These are phyloP conservation scores for Nothophytophthora sp. DNA, from an alignment of 352 stramenopile genomes.

Conservation along the genomic window DNA sequence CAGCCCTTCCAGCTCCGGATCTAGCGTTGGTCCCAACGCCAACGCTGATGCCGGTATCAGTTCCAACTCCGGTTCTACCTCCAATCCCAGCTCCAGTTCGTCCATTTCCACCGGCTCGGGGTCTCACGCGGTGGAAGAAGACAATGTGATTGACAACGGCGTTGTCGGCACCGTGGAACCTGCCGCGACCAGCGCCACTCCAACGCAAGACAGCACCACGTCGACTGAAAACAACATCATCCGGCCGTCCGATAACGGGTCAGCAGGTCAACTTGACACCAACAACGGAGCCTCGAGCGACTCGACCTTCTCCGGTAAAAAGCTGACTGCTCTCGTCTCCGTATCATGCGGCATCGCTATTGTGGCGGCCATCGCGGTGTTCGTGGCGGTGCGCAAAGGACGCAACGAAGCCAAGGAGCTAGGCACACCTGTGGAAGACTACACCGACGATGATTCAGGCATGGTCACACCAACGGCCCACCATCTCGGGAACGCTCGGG, in stretches of 20 bases:
- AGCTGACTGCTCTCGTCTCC: slow-evolving; percentile 17
- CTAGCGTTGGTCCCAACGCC: too few relatives aligned
- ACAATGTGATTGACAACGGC: slow-evolving; percentile 10
- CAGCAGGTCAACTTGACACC: slow-evolving; percentile 22
- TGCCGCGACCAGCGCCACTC: neutral
- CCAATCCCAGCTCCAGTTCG: neutral
- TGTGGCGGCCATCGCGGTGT: slow-evolving; percentile 36
- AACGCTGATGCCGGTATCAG: neutral
- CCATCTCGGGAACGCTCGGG: slow-evolving; percentile 1
- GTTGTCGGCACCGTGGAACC: slow-evolving; percentile 5
- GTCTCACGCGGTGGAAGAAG: slow-evolving; percentile 12
- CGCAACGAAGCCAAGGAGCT: slow-evolving; percentile 24
- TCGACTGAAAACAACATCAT: slow-evolving; percentile 12
- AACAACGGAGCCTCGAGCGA: slow-evolving; percentile 15
- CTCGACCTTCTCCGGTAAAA: slow-evolving; percentile 21
- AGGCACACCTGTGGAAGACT: slow-evolving; percentile 29
- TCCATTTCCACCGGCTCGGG: neutral
- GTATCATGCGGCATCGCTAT: slow-evolving; percentile 26
- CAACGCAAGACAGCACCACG: too few relatives aligned
- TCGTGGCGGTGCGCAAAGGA: slow-evolving; percentile 34
- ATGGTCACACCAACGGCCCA: slow-evolving; percentile 14
- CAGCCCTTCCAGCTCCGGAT: too few relatives aligned
- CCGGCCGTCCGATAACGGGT: slow-evolving; percentile 13
- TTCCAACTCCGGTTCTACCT: neutral
- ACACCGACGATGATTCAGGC: slow-evolving; percentile 13